phyloP scores from a whole-genome alignment of 148 eudicot species.

The Cornus suecica region DNA sequence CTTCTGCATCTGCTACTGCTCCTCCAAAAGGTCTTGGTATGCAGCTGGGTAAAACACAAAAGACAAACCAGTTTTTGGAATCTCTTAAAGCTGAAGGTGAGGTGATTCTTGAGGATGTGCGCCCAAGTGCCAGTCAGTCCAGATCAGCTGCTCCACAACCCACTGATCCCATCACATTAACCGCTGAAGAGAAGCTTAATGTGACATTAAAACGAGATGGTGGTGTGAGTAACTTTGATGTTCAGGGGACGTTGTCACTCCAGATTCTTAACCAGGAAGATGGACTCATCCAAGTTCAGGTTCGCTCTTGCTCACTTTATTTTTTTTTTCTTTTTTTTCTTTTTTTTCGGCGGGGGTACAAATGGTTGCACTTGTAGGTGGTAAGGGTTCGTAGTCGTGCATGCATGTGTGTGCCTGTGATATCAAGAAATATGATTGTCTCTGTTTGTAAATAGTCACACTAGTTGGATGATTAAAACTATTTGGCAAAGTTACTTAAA shows the following conservation, averaged over 20 bases:
- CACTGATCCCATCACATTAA: conserved; percentile 88
- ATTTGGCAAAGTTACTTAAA: not conserved
- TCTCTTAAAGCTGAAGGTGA: conserved; percentile 99
- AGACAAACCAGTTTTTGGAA: conserved; percentile 82
- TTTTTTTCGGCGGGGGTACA: no score
- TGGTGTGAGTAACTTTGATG: conserved; percentile 85
- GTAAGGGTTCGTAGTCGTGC: not conserved
- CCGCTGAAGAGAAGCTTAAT: conserved; percentile 90
- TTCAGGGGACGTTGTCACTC: conserved; percentile 88
- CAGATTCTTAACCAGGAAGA: conserved; percentile 91
- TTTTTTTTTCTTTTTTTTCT: no score
- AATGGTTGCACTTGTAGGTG: not conserved
- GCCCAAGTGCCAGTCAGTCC: conserved; percentile 57
- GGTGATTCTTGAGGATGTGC: conserved; percentile 85
- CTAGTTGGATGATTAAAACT: not conserved
- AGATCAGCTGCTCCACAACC: conserved; percentile 79
- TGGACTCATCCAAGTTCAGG: conserved; percentile 96
- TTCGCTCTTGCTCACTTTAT: conserved; percentile 23
- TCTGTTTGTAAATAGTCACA: not conserved
- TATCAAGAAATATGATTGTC: not conserved
- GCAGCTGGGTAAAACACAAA: conserved; percentile 92
- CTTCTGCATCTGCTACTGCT: conserved; percentile 75
- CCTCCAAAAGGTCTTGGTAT: conserved; percentile 90
- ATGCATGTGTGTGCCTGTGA: not conserved
- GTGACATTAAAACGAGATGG: conserved; percentile 88